These are phyloP conservation scores for Epichloe glyceriae DNA, from an alignment of 2,329 filamentous ascomycete genomes.

Conservation along the genomic window DNA sequence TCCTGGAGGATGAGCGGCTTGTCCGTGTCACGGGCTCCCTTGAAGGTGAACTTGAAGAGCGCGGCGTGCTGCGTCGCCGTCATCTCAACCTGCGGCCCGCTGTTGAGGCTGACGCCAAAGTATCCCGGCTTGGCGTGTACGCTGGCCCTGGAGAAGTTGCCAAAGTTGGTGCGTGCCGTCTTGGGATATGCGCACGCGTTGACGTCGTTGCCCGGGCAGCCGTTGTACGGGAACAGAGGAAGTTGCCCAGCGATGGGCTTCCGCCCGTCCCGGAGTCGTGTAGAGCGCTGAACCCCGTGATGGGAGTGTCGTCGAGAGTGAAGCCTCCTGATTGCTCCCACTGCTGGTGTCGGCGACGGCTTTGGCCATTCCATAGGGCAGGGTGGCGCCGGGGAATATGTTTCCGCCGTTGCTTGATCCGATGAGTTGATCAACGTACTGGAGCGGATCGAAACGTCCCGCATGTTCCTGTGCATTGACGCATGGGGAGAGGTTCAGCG, in stretches of 20 bases:
- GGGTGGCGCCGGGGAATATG: constrained; percentile 29
- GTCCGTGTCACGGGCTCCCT: constrained; percentile 24
- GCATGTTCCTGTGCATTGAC: not conserved
- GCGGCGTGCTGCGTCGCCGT: constrained; percentile 53
- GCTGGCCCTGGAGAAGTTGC: constrained; percentile 33
- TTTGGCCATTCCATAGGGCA: constrained; percentile 40
- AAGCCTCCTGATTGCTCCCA: constrained; percentile 43
- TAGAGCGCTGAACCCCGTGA: constrained; percentile 44
- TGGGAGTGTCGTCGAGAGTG: constrained; percentile 33
- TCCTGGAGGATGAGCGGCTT: constrained; percentile 53
- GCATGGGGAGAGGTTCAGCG: not conserved
- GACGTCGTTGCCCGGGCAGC: constrained; percentile 47
- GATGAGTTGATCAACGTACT: constrained; percentile 26
- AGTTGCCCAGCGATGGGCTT: constrained; percentile 55
- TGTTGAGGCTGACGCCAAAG: constrained; percentile 47
- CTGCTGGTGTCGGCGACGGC: constrained; percentile 35
- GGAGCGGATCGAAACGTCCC: constrained; percentile 10
- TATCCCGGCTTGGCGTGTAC: constrained; percentile 50
- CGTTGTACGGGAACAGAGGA: constrained; percentile 53
- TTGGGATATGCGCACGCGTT: constrained; percentile 49
- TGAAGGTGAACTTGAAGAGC: constrained; percentile 52
- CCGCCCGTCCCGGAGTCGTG: constrained; percentile 47
- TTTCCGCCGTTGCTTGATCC: constrained; percentile 22
- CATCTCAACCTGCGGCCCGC: constrained; percentile 50
- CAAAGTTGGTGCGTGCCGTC: constrained; percentile 24